Conservation (phyloP, 2,329 filamentous ascomycete genomes). For the Fusarium sp. region DNA sequence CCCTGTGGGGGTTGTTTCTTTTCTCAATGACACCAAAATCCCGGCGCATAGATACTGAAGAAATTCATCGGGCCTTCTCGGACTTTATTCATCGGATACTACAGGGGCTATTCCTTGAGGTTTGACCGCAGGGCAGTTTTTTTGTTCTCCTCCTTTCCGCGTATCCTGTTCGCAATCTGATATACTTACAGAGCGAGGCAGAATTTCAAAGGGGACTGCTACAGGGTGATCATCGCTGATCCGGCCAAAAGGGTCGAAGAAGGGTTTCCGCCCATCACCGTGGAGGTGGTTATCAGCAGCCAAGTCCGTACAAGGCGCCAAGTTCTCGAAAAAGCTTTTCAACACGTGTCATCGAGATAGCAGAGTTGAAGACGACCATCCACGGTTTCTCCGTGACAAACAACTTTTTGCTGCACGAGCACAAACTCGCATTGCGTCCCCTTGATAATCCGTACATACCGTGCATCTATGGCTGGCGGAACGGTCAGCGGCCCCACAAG, state of each 20-base stretch:
- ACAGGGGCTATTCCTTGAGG: constrained; percentile 9
- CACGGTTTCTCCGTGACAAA: constrained; percentile 27
- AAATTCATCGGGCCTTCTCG: constrained; percentile 36
- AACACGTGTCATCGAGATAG: constrained; percentile 12
- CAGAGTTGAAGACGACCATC: constrained; percentile 9
- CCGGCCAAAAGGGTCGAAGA: not conserved
- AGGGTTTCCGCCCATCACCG: constrained; percentile 9
- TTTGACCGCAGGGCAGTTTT: constrained; percentile 1
- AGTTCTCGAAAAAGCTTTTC: constrained; percentile 24
- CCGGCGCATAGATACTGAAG: constrained; percentile 3
- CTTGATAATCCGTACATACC: too few species aligned
- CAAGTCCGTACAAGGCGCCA: constrained; percentile 25
- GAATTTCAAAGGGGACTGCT: constrained; percentile 1
- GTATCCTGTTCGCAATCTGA: constrained; percentile 1
- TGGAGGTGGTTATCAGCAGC: constrained; percentile 8
- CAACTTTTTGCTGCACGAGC: constrained; percentile 13
- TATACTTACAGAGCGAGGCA: not conserved
- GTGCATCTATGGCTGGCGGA: constrained; percentile 13
- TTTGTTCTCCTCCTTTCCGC: not conserved
- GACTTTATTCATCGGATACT: constrained; percentile 15
- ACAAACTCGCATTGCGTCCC: constrained; percentile 9
- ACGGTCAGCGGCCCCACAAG: constrained; percentile 36
- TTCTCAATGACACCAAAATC: constrained; percentile 20
- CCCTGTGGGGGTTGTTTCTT: constrained; percentile 21
- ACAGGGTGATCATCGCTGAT: constrained; percentile 10